Evolutionary conservation across 345 rosid species (phyloP), one percentile per base, ranked within the genome.

Genomic region (Pistacia atlantica): DNA sequence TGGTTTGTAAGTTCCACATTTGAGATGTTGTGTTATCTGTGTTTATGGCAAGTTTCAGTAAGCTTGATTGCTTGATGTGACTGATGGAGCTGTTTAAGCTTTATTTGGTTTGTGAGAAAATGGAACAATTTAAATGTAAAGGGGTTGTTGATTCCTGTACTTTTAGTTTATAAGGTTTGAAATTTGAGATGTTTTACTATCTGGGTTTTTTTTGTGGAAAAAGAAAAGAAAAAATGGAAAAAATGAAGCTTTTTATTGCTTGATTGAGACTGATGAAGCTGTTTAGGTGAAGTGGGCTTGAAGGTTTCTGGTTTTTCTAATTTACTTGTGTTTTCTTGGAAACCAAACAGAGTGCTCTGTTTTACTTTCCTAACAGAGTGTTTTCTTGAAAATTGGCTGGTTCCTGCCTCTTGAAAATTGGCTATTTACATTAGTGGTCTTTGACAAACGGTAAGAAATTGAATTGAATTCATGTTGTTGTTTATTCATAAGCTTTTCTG

Each of bases 351-450:
- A 61, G 20, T 5, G 1, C 7, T 62, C 42, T 61, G 8, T 61
- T 62, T 31, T 42, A 42, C 46, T 42, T 42, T 42, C 46, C 8
- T 42, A 8, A 42, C 46, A 1, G 46, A 42, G 8, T 42, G 46
- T 54, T 54, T 54, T 54, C 57, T 14, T 51, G 55, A 14, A 11
- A 51, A 11, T 8, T n/a, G 25, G 25, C 61, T 57, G 61, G 4
- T 57, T 17, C 45, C 67, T 63, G 67, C 20, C 5, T 33, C n/a
- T 63, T 5, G 7, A 42, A 42, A 42, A 5, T 42, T 42, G 73
- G 89, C 88, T 78, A 86, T 88, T 65, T 88, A 86, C 73, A 77
- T 88, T 58, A 83, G 59, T 48, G 91, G 91, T 55, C 77, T 88
- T 76, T 89, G 84, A 69, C 89, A 88, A 81, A 86, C 88, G 74